Conservation (phyloP, 257 asterid genomes). For the Petunia axillaris region DNA sequence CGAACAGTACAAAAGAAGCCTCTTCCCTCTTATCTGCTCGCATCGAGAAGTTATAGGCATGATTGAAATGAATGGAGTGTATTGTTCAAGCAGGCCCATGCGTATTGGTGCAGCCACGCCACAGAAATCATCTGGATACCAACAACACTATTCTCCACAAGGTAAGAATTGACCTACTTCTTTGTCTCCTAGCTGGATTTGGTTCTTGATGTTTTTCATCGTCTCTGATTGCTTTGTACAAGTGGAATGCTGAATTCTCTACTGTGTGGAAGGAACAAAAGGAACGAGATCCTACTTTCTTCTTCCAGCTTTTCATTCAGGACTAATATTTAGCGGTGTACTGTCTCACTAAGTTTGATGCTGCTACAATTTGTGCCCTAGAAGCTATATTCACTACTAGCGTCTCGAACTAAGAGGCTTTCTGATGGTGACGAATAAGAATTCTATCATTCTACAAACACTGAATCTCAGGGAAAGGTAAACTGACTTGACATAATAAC, state of each 20-base stretch:
- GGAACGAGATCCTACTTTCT: too few relatives aligned
- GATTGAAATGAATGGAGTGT: conserved; percentile 82
- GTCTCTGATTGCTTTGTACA: background rate
- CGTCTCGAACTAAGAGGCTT: too few relatives aligned
- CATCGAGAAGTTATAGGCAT: conserved; percentile 23
- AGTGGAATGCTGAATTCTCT: background rate
- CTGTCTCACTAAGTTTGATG: background rate
- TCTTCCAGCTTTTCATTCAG: too few relatives aligned
- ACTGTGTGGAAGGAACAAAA: background rate
- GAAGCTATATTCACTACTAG: background rate
- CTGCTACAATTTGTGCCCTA: background rate
- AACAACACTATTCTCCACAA: conserved; percentile 64
- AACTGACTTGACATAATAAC: too few relatives aligned
- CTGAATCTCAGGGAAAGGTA: too few relatives aligned
- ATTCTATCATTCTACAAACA: too few relatives aligned
- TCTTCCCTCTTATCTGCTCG: background rate
- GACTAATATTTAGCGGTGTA: background rate
- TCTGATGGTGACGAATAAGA: too few relatives aligned
- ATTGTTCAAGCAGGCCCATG: conserved; percentile 84
- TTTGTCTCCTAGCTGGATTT: background rate
- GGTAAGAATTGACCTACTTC: conserved; percentile 40
- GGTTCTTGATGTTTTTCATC: background rate
- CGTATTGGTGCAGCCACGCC: conserved; percentile 92
- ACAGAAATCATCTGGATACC: conserved; percentile 72
- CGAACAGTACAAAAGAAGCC: background rate